Evolutionary conservation across 768 basidiomycete genomes (phyloP), one percentile per base, ranked within the genome.

Genomic region (Trametes cubensis): DNA sequence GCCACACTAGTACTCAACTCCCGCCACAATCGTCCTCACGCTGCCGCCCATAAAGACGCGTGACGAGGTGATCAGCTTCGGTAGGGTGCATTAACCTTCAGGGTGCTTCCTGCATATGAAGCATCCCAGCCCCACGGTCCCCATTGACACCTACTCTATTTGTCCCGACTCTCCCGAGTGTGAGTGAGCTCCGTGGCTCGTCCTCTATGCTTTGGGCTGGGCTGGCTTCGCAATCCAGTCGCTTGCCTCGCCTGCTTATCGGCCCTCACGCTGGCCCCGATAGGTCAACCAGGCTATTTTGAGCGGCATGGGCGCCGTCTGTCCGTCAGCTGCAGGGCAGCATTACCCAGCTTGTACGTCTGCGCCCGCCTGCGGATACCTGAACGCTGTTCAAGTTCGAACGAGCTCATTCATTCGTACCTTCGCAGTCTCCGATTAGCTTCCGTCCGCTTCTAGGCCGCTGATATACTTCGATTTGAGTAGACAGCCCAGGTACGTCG

Each of bases 221-320:
- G 44, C 52, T 49, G 40, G 46, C 25, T 39, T 38, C 55, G 30
- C 34, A 51, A 25, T 13, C 62, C 45, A 49, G 54, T 39, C 47
- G 26, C 21, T 25, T 14, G 39, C 11, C 46, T 48, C 62, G 62
- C 62, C 58, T 63, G 62, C 62, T 63, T 63, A 63, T 63, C 62
- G 57, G 61, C 45, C 52, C 21, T 44, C 45, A 45, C 50, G 49
- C 40, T 58, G 38, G 15, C 45, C 45, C 51, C 51, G 57, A 44
- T 51, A 55, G 51, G 46, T 30, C 40, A 21, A 34, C 55, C 17
- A 42, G 14, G 39, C 62, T 58, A 62, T 62, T 62, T 52, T 41
- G 23, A 57, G 61, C 13, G 42, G 62, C 23, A 21, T 42, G 56
- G 56, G 56, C 56, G 56, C 58, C 41, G 56, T 28, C 14, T 30